A percentile compares a stretch with the other conserved stretches of the same genome.
These are phyloP conservation scores for Forsythia suspensa DNA, from an alignment of 257 asterid species.

Conservation along the genomic window DNA sequence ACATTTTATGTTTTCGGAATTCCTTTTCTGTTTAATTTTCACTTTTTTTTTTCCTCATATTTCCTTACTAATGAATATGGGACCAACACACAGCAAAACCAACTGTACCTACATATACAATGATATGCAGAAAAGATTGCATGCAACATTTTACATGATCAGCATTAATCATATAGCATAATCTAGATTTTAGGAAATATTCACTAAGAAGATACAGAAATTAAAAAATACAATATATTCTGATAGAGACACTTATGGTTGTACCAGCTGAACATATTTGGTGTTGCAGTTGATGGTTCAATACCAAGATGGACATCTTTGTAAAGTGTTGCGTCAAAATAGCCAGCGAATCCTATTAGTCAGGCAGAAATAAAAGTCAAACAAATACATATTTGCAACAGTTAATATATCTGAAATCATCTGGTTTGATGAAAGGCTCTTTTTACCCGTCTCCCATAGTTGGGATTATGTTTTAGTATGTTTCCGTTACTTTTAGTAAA, in stretches of 20 bases:
- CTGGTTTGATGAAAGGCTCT: neutral
- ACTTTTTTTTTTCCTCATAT: neutral
- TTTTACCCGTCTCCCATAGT: neutral
- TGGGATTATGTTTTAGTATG: neutral
- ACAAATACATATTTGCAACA: neutral
- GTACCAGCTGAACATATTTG: conserved; percentile 99
- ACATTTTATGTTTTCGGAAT: neutral
- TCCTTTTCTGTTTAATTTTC: neutral
- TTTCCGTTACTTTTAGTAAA: neutral
- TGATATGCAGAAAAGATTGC: neutral
- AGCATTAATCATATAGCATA: neutral
- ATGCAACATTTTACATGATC: neutral
- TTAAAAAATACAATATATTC: neutral
- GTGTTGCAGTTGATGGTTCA: conserved; percentile 92
- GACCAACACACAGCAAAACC: neutral
- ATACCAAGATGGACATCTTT: conserved; percentile 96
- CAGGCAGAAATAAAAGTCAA: conserved; percentile 11
- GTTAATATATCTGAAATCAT: neutral
- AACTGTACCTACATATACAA: neutral
- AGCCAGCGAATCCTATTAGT: conserved; percentile 87
- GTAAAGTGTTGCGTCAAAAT: conserved; percentile 89
- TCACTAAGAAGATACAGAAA: neutral
- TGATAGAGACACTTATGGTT: neutral
- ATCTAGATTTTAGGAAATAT: neutral
- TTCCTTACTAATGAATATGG: neutral